Percentiles rank a stretch among this genome's conserved stretches.
phyloP scores from a whole-genome alignment of 371 early-diverging fungal genomes.

The Dinochytrium kinnereticum region DNA sequence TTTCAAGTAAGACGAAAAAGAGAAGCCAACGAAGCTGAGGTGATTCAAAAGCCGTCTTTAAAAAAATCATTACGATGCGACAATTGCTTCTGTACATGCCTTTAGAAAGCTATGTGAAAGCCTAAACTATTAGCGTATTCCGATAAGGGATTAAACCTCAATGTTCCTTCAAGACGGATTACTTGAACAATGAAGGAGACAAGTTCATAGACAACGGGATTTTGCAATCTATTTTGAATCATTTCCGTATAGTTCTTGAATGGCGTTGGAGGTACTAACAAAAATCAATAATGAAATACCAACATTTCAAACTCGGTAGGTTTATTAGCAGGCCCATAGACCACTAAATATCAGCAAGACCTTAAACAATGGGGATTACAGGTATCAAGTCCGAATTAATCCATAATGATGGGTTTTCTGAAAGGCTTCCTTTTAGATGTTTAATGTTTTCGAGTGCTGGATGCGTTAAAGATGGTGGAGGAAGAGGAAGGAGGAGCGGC shows the following conservation, averaged over 20 bases:
- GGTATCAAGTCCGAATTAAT: neutral
- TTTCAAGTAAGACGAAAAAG: neutral
- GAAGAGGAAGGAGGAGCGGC: too few species aligned
- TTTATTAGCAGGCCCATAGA: neutral
- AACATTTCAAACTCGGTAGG: slow-evolving; percentile 1
- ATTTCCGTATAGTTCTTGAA: neutral
- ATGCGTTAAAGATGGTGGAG: too few species aligned
- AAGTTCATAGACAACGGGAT: neutral
- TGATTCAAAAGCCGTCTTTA: neutral
- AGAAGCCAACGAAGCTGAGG: neutral
- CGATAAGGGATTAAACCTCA: neutral
- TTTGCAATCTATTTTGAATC: neutral
- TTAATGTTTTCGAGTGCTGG: too few species aligned
- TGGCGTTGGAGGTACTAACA: neutral
- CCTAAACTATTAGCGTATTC: neutral
- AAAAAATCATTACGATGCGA: neutral
- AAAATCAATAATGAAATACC: neutral
- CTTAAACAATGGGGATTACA: neutral
- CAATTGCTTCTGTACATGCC: neutral
- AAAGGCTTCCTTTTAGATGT: neutral
- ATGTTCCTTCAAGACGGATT: neutral
- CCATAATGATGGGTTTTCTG: neutral
- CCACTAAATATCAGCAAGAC: neutral
- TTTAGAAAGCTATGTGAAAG: neutral
- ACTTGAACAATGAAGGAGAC: neutral